Percentiles rank a stretch among this genome's conserved stretches.
phyloP scores from a whole-genome alignment of 2,329 filamentous ascomycete species.

The Cladosporium oxysporum region DNA sequence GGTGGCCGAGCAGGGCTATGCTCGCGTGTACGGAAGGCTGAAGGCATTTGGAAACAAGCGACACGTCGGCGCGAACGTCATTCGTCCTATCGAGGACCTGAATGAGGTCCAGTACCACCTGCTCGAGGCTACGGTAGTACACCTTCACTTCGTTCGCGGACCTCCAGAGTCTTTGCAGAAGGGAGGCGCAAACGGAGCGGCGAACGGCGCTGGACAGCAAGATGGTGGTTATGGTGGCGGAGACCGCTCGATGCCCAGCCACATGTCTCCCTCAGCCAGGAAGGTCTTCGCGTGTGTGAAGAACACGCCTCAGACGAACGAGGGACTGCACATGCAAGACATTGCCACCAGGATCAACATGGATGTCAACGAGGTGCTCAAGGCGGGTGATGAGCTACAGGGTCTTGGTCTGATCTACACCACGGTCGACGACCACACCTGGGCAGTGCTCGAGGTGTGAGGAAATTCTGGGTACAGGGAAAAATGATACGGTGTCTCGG shows the following conservation, averaged over 20 bases:
- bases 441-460: slow-evolving; percentile 75
- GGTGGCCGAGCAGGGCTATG: slow-evolving; percentile 74
- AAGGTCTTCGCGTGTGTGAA: slow-evolving; percentile 71
- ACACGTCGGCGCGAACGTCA: slow-evolving; percentile 76
- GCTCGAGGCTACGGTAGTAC: slow-evolving; percentile 84
- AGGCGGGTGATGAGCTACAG: slow-evolving; percentile 79
- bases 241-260: slow-evolving; percentile 41
- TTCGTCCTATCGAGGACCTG: slow-evolving; percentile 77
- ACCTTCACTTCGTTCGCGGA: slow-evolving; percentile 79
- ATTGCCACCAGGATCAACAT: slow-evolving; percentile 69
- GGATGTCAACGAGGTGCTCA: slow-evolving; percentile 68
- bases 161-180: slow-evolving; percentile 52
- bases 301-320: slow-evolving; percentile 69
- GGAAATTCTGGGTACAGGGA: neutral
- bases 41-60: slow-evolving; percentile 83
- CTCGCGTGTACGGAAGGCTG: slow-evolving; percentile 81
- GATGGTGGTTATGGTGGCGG: slow-evolving; percentile 39
- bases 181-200: slow-evolving; percentile 38
- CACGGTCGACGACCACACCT: slow-evolving; percentile 90
- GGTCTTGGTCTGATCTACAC: slow-evolving; percentile 77
- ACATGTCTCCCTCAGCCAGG: slow-evolving; percentile 55
- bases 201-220: slow-evolving; percentile 29
- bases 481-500: neutral
- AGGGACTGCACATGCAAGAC: slow-evolving; percentile 79
- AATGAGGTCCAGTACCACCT: slow-evolving; percentile 94